Evolutionary conservation across 495 filamentous ascomycete genomes (phyloP), one percentile per base, ranked within the genome.

Genomic region (Neurospora sp.): DNA sequence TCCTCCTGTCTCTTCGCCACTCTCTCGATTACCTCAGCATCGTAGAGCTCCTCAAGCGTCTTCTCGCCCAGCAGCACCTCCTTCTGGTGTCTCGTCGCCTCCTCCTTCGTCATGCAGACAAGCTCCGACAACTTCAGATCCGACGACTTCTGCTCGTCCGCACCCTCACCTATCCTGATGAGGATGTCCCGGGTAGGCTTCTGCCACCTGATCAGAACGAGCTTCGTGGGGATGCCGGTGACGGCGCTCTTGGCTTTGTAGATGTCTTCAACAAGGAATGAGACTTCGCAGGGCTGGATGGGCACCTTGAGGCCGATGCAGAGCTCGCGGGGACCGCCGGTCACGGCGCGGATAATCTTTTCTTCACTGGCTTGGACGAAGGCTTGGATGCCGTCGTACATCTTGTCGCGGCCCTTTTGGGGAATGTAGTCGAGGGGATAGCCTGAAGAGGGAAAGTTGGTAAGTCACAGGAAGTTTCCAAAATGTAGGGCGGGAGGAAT

Each of bases 41-140:
- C 88, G 78, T 97, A 98, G 44, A 97, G 66, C 9, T 95, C 90
- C 78, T 93, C 90, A 11, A 86, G 86, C 16, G 70, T 84, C 85
- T 91, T 92, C 6, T 83, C 85, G 1, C 86, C 93, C 74, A 86
- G 89, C n/a, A 98, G 80, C 18, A 97, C 88, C 77, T 93, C 88
- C 75, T 89, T 90, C 78, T 95, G 92, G 78, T 99, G 96, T 71
- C 85, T 85, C 12, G 86, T 83, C n/a, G 90, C 91, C 80, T 98
- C 96, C 74, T 98, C 95, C 81, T 96, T 98, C 9, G 96, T 98
- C 94, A 99, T 94, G 76, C 92, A 92, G 5, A 98, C 96, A 41
- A 99, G 80, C 39, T 97, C 90, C 35, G 86, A 86, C 72, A 94
- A 79, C 66, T 85, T 79, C 10, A 97, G 73, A 23, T 86, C 87